phyloP scores from a whole-genome alignment of 345 rosid genomes.

The Hypericum perforatum region DNA sequence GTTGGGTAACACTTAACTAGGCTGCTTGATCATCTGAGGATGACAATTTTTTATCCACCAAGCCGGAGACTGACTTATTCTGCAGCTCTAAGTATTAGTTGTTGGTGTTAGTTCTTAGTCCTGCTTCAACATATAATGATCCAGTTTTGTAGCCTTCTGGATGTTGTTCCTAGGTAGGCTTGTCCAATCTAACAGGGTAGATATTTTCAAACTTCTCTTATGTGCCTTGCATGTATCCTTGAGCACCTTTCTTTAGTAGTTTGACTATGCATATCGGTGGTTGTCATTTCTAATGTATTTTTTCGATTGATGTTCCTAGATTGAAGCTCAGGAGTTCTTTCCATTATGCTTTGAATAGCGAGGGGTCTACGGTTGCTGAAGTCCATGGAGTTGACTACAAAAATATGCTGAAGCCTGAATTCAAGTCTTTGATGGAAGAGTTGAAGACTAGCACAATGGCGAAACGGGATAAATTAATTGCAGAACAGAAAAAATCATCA shows the following conservation, averaged over 20 bases:
- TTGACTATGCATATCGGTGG: no score
- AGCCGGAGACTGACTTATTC: no score
- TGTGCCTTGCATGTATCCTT: not conserved
- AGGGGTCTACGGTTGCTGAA: slow-evolving; percentile 50
- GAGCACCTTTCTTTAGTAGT: no score
- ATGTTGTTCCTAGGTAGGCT: no score
- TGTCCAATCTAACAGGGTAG: not conserved
- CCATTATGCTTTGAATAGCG: slow-evolving; percentile 46
- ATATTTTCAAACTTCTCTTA: not conserved
- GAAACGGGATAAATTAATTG: slow-evolving; percentile 44
- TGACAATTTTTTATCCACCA: no score
- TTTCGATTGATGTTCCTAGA: slow-evolving; percentile 21
- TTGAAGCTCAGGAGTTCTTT: slow-evolving; percentile 44
- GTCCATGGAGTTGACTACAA: slow-evolving; percentile 81
- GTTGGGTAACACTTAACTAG: no score
- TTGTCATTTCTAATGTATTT: no score
- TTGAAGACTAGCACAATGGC: slow-evolving; percentile 41
- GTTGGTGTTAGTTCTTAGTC: not conserved
- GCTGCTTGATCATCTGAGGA: no score
- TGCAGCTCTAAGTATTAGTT: no score
- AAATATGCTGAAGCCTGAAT: slow-evolving; percentile 47
- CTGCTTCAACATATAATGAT: not conserved
- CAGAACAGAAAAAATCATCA: slow-evolving; percentile 45
- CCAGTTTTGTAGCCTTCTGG: not conserved
- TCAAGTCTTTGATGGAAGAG: slow-evolving; percentile 36